Conservation (phyloP, 176 grass and related monocot genomes). For the Ampelocalamus luodianensis region DNA sequence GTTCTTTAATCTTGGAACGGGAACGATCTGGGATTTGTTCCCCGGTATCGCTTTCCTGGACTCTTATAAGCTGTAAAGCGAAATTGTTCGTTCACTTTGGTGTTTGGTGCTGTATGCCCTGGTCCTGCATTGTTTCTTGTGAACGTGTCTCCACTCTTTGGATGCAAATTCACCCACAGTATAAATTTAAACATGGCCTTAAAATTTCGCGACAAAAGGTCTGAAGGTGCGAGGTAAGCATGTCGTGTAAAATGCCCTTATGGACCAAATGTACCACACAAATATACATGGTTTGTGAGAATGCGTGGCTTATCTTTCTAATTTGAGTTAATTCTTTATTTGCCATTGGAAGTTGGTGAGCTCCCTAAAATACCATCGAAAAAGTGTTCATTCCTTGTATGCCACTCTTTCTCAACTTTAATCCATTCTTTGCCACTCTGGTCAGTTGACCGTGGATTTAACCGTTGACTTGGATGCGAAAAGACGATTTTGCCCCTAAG, state of each 20-base stretch:
- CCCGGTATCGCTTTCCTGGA: background rate
- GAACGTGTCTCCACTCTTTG: background rate
- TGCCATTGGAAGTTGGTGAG: too few species aligned
- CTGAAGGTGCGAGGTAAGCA: background rate
- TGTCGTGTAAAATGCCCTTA: background rate
- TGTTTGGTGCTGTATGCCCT: background rate
- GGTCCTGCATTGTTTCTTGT: background rate
- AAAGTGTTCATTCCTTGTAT: too few species aligned
- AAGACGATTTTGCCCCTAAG: too few species aligned
- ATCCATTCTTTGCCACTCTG: too few species aligned
- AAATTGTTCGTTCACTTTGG: background rate
- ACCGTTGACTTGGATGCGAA: too few species aligned
- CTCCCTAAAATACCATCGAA: too few species aligned
- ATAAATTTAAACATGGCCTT: background rate
- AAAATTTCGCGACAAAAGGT: background rate
- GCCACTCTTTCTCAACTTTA: too few species aligned
- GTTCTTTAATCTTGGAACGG: background rate
- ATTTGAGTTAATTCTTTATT: too few species aligned
- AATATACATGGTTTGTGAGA: background rate
- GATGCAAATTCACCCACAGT: background rate
- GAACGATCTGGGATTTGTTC: background rate
- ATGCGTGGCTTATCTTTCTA: background rate
- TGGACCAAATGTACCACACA: background rate
- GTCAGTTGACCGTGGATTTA: too few species aligned
- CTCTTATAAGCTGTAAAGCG: background rate